A percentile compares a stretch with the other conserved stretches of the same genome.
Evolutionary conservation across 129 eudicot species (phyloP).

Genomic region (Tagetes patula): DNA sequence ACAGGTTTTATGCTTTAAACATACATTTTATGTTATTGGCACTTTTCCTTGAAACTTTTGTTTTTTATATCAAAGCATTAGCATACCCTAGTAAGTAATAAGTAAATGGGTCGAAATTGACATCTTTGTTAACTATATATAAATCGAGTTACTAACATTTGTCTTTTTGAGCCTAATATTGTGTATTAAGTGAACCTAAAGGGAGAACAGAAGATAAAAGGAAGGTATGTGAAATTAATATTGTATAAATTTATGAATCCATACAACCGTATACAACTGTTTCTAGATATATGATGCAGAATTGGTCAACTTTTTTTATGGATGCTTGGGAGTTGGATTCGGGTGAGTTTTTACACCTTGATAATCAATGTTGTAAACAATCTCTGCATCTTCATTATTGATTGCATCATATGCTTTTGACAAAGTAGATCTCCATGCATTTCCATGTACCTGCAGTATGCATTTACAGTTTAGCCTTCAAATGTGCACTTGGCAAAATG

Average conservation of each 20-base stretch:
- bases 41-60: background rate
- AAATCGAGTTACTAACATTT: constrained; percentile 1
- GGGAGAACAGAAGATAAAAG: constrained; percentile 12
- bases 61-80: background rate
- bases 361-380: constrained; percentile 50
- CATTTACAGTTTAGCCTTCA: constrained; percentile 12
- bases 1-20: background rate
- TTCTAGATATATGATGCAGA: constrained; percentile 30
- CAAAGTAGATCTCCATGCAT: constrained; percentile 29
- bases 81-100: background rate
- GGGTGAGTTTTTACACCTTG: constrained; percentile 58
- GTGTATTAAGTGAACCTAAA: constrained; percentile 3
- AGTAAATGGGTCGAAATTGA: background rate
- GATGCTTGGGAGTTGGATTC: constrained; percentile 63
- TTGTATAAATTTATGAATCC: constrained; percentile 7
- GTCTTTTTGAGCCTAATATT: constrained; percentile 21
- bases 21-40: background rate
- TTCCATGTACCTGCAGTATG: constrained; percentile 36
- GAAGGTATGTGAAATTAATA: background rate
- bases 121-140: background rate
- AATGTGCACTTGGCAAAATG: background rate
- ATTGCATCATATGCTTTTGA: constrained; percentile 24
- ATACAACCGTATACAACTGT: constrained; percentile 21
- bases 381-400: constrained; percentile 34
- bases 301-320: constrained; percentile 30